Conservation (phyloP, 495 filamentous ascomycete species). For the Pyrenula aspistea region DNA sequence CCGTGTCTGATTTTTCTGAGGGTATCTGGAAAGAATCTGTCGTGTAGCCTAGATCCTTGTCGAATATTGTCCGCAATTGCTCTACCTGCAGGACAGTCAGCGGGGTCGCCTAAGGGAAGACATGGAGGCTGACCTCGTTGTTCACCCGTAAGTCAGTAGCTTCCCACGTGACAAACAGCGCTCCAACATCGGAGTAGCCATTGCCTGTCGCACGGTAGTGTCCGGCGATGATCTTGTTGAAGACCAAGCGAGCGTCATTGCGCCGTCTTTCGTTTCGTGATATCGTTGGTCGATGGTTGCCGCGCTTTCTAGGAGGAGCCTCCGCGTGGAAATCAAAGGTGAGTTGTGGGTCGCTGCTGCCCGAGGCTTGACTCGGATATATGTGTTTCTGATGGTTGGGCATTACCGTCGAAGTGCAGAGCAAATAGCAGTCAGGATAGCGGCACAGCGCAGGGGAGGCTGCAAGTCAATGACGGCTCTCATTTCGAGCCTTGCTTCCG, state of each 20-base stretch:
- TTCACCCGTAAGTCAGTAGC: slow-evolving; percentile 35
- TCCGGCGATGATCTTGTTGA: slow-evolving; percentile 12
- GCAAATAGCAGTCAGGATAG: background rate
- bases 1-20: slow-evolving; percentile 33
- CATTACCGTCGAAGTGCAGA: background rate
- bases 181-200: slow-evolving; percentile 37
- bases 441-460: background rate
- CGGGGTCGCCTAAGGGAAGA: slow-evolving; percentile 18
- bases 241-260: slow-evolving; percentile 8
- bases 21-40: slow-evolving; percentile 39
- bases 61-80: slow-evolving; percentile 30
- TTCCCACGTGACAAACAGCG: slow-evolving; percentile 40
- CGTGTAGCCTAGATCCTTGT: slow-evolving; percentile 31
- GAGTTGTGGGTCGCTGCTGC: background rate
- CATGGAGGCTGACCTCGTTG: background rate
- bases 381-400: background rate
- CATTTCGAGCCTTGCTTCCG: background rate
- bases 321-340: background rate
- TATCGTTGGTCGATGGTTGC: background rate
- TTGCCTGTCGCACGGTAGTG: slow-evolving; percentile 10
- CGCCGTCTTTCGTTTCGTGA: slow-evolving; percentile 2
- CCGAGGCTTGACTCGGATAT: background rate
- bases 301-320: background rate
- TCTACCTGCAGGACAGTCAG: background rate
- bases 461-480: too few species aligned